Evolutionary conservation across 2,329 filamentous ascomycete genomes (phyloP), one percentile per base, ranked within the genome.

Genomic region (Claviceps pazoutovae): DNA sequence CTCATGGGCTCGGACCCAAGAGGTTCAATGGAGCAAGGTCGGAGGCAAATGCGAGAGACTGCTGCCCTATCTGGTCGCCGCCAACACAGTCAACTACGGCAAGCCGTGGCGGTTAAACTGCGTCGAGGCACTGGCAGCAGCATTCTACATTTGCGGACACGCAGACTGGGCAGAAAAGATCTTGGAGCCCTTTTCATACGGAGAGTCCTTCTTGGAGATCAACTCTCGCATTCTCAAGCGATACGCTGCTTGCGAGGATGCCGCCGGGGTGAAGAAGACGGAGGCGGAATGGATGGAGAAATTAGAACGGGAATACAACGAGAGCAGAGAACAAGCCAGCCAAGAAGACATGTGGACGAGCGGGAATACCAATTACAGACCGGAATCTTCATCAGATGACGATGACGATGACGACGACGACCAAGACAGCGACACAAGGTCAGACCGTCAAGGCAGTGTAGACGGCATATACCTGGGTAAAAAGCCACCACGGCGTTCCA

Each of bases 21-120:
- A 98, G 68, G 83, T 98, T 5, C 90, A 91, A 50, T 98, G 91
- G 81, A 76, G 74, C 53, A 86, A 86, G 58, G 95, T 98, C 54
- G 93, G 93, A 30, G 93, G 93, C 23, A 93, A 90, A 67, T 95
- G 90, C 67, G 89, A 95, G 72, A 76, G 93, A 51, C 68, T 96
- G 56, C 72, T 98, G 52, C 93, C 93, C 0, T 98, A 98, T 66
- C 82, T 98, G 7, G 90, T 98, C 48, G 93, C 93, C 5, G 93
- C 93, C 47, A 98, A 98, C 66, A 85, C 86, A 1, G 93, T 96
- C 63, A 98, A 98, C 71, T 98, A 98, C 69, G 93, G 93, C 55
- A 87, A 88, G 62, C 93, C 93, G 5, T 96, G 90, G 87, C 77
- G 90, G 51, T 68, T 98, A 56, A 98, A 98, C 68, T 98, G 93